A percentile compares a stretch with the other conserved stretches of the same genome.
These are phyloP conservation scores for Solanum etuberosum DNA, from an alignment of 257 asterid genomes.

Conservation along the genomic window DNA sequence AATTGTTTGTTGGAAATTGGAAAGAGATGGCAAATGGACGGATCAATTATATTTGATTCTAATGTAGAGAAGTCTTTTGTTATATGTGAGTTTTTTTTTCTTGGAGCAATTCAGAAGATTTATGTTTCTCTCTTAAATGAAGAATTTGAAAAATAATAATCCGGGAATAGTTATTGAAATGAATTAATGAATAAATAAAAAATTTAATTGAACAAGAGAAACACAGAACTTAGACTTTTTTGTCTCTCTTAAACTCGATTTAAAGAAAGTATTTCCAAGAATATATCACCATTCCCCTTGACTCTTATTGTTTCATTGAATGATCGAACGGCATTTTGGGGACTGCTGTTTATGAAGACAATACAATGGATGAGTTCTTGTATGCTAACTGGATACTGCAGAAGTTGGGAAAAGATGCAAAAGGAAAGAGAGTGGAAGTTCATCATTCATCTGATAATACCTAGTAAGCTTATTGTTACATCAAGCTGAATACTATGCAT, in stretches of 20 bases:
- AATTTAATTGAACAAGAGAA: not conserved
- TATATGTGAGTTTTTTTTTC: not conserved
- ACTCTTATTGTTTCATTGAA: not conserved
- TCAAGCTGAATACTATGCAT: not conserved
- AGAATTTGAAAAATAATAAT: not conserved
- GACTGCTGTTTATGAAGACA: constrained; percentile 18
- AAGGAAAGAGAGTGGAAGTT: constrained; percentile 91
- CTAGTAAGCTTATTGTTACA: constrained; percentile 39
- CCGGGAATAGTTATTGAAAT: not conserved
- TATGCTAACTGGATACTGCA: constrained; percentile 52
- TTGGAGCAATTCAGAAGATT: not conserved
- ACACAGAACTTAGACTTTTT: not conserved
- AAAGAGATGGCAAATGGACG: not conserved
- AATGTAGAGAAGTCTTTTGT: not conserved
- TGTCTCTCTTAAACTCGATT: not conserved
- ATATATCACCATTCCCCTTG: not conserved
- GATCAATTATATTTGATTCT: not conserved
- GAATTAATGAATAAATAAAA: not conserved
- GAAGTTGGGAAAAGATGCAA: constrained; percentile 79
- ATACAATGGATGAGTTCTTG: constrained; percentile 53
- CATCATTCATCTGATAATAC: constrained; percentile 73
- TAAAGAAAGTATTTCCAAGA: not conserved
- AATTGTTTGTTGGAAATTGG: not conserved
- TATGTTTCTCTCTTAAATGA: not conserved
- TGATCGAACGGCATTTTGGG: not conserved